A percentile compares a stretch with the other conserved stretches of the same genome.
These are phyloP conservation scores for Selaginella moellendorffii DNA, from an alignment of 75 land plant species.

Conservation along the genomic window DNA sequence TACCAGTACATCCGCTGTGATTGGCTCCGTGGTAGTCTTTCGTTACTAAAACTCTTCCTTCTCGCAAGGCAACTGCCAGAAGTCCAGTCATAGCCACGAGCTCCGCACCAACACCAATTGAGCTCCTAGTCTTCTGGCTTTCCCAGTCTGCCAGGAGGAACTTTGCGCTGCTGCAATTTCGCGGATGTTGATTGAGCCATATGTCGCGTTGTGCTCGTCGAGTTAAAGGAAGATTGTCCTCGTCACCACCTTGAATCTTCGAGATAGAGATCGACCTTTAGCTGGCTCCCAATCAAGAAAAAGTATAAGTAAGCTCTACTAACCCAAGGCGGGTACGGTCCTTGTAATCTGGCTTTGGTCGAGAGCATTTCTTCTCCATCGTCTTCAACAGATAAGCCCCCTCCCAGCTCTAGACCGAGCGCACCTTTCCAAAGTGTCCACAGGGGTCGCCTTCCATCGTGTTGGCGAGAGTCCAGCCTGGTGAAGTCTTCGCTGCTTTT, in stretches of 20 bases:
- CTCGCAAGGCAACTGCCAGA: not conserved
- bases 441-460: not conserved
- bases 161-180: not conserved
- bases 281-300: not conserved
- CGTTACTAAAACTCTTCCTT: not conserved
- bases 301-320: not conserved
- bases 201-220: not conserved
- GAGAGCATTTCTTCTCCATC: constrained; percentile 6
- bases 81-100: not conserved
- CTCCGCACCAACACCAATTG: constrained; percentile 5
- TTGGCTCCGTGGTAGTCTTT: not conserved
- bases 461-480: not conserved
- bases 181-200: constrained; percentile 3
- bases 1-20: constrained; percentile 2
- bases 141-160: not conserved
- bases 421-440: constrained; percentile 1
- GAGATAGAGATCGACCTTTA: not conserved
- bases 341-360: not conserved
- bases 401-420: constrained; percentile 2
- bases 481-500: not conserved
- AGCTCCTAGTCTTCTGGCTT: not conserved
- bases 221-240: constrained; percentile 7
- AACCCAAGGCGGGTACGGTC: constrained; percentile 4
- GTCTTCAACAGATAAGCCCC: not conserved
- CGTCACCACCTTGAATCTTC: not conserved